Conservation (phyloP, 768 basidiomycete species). For the Tubosaeta sp. region DNA sequence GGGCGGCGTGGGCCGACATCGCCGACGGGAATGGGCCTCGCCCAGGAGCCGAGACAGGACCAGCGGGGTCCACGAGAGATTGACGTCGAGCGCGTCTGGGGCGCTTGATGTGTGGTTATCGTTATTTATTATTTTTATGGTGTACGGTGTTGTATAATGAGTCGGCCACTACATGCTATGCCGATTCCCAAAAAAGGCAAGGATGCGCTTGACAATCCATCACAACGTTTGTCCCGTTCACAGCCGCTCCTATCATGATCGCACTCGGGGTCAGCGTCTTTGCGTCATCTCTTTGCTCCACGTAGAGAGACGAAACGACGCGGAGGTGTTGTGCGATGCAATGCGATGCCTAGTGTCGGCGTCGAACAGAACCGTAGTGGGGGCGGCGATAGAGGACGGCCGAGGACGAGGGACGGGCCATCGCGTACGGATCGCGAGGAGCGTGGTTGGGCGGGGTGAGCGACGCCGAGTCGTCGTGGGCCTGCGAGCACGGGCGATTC, state of each 20-base stretch:
- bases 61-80: conserved; percentile 37
- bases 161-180: background rate
- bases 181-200: conserved; percentile 5
- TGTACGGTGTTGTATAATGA: too few species aligned
- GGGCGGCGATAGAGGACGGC: too few species aligned
- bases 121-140: too few species aligned
- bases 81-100: conserved; percentile 40
- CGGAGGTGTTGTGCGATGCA: too few species aligned
- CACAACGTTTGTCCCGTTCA: background rate
- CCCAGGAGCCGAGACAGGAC: background rate
- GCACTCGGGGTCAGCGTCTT: background rate
- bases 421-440: background rate
- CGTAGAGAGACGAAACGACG: too few species aligned
- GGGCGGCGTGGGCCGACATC: background rate
- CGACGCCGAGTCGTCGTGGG: too few species aligned
- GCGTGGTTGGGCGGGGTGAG: too few species aligned
- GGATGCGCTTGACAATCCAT: background rate
- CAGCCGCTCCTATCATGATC: conserved; percentile 6
- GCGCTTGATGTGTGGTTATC: conserved; percentile 11
- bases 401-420: background rate
- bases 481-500: conserved; percentile 1
- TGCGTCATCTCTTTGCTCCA: background rate
- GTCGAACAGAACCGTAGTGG: too few species aligned
- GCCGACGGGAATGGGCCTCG: background rate
- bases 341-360: too few species aligned